Base-by-base conservation (phyloP, 2,329 filamentous ascomycete genomes). In the Knufia fluminis region DNA sequence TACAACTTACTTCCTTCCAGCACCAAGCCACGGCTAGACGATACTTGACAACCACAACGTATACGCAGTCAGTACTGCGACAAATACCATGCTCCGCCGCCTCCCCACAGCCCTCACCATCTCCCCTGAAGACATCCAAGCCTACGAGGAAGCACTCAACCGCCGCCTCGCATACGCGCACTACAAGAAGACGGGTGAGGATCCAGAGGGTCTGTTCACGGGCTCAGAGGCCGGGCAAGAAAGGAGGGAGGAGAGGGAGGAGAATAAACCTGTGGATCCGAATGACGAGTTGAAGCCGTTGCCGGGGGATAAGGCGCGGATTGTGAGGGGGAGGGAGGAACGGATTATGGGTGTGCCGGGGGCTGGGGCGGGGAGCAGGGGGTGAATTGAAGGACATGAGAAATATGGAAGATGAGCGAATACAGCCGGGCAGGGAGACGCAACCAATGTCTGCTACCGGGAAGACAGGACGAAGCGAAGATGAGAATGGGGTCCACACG, bases 31-130 rank as follows among this genome's bases (percentile, higher is more conserved):
- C n/a, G n/a, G n/a, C n/a, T n/a, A n/a, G n/a, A n/a, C n/a, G n/a
- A n/a, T n/a, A n/a, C n/a, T n/a, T n/a, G n/a, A 8, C 6, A 6
- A 36, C 7, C 33, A 36, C 33, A 14, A 36, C 7, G 4, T 8
- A 16, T 14, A n/a, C n/a, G n/a, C n/a, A n/a, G n/a, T n/a, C 16
- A 17, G 10, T 36, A 17, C n/a, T 6, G 33, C 14, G 14, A 7
- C 28, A 14, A 7, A 7, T 14, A 36, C 33, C 39, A 74, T 75
- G 72, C 69, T 75, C 50, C 72, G 72, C 53, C 70, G 72, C 52
- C 72, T 72, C 54, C 72, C 72, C 23, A 75, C 72, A 19, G 68
- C 70, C n/a, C 69, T 75, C 39, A 68, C 71, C 38, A 64, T 75
- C 19, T 73, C 72, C 1, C 62, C 66, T 3, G 72, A 74, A 61